Evolutionary conservation across 1,284 basidiomycete genomes (phyloP).

Genomic region (Porodaedalea pini): DNA sequence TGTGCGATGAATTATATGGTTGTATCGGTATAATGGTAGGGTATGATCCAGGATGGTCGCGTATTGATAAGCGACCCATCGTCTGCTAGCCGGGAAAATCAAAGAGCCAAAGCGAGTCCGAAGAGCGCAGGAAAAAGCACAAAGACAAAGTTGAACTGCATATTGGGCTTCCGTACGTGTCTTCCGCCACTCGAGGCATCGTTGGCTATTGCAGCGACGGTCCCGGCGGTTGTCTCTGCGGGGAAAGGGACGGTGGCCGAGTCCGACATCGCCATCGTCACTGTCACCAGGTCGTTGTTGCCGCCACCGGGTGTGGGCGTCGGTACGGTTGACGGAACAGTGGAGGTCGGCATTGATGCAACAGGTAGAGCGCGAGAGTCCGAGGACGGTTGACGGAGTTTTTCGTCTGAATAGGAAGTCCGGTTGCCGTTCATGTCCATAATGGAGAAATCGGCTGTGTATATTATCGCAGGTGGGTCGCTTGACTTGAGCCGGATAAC

Average conservation of each 20-base stretch:
- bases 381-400: slow-evolving; percentile 11
- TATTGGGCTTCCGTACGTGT: slow-evolving; percentile 38
- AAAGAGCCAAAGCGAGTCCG: slow-evolving; percentile 48
- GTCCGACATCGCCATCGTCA: slow-evolving; percentile 14
- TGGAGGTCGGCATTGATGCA: slow-evolving; percentile 9
- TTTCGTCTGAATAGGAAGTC: slow-evolving; percentile 30
- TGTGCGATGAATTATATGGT: background rate
- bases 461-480: slow-evolving; percentile 27
- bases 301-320: background rate
- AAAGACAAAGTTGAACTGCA: slow-evolving; percentile 50
- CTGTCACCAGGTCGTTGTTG: slow-evolving; percentile 15
- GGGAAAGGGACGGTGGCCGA: background rate
- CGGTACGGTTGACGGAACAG: no score
- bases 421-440: slow-evolving; percentile 29
- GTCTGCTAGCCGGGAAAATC: slow-evolving; percentile 10
- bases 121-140: slow-evolving; percentile 56
- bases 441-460: slow-evolving; percentile 41
- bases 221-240: background rate
- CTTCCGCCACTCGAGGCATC: slow-evolving; percentile 26
- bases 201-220: slow-evolving; percentile 15
- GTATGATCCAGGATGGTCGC: no score
- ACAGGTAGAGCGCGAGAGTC: background rate
- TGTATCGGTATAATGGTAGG: no score
- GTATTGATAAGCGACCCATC: no score
- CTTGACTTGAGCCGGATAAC: slow-evolving; percentile 32